A percentile compares a stretch with the other conserved stretches of the same genome.
These are phyloP conservation scores for Trapa incisa DNA, from an alignment of 345 rosid genomes.

Conservation along the genomic window DNA sequence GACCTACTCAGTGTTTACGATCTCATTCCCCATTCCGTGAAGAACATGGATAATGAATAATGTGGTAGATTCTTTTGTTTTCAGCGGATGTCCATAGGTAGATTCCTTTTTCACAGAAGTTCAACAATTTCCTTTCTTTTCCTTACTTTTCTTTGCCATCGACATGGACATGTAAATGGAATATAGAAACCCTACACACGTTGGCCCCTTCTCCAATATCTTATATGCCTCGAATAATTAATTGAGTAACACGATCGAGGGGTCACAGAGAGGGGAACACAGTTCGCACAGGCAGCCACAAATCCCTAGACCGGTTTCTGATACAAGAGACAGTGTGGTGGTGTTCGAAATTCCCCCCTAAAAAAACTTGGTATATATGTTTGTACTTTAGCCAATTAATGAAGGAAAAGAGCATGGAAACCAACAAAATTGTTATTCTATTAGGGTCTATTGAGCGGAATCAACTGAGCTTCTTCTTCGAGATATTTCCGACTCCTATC, in stretches of 20 bases:
- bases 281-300: slow-evolving; percentile 11
- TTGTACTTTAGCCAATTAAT: slow-evolving; percentile 7
- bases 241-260: slow-evolving; percentile 1
- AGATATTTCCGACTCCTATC: too few relatives aligned
- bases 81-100: not conserved
- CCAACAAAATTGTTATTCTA: not conserved
- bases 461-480: not conserved
- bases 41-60: too few relatives aligned
- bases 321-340: slow-evolving; percentile 10
- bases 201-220: not conserved
- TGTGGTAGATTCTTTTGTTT: too few relatives aligned
- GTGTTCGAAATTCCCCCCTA: slow-evolving; percentile 1
- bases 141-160: not conserved
- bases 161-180: not conserved
- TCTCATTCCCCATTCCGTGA: too few relatives aligned
- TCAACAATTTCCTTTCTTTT: not conserved
- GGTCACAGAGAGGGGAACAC: slow-evolving; percentile 4
- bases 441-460: not conserved
- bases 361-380: slow-evolving; percentile 1
- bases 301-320: slow-evolving; percentile 16
- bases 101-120: slow-evolving; percentile 5
- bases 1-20: too few relatives aligned
- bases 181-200: not conserved
- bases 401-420: not conserved
- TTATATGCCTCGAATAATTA: not conserved